Conservation (phyloP, 305 asterid species). For the Fraxinus platypoda region DNA sequence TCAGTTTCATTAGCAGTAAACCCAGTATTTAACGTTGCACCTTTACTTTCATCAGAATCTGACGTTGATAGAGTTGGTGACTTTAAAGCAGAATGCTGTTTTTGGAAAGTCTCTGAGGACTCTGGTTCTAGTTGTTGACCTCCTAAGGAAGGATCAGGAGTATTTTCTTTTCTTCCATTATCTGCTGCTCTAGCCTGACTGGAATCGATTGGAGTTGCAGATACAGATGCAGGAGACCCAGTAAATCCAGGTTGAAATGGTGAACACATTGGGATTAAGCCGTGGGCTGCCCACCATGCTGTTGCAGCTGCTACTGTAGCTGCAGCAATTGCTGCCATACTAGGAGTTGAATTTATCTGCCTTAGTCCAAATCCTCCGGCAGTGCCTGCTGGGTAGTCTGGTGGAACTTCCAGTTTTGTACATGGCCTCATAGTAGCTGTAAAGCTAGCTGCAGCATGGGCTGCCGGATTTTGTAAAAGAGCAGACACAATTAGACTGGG, state of each 20-base stretch:
- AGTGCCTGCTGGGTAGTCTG: constrained; percentile 33
- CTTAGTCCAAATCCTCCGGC: constrained; percentile 39
- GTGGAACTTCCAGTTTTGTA: constrained; percentile 45
- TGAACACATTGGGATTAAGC: constrained; percentile 76
- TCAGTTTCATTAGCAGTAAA: constrained; percentile 35
- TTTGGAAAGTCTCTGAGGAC: constrained; percentile 56
- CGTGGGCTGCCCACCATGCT: constrained; percentile 98
- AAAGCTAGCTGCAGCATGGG: constrained; percentile 53
- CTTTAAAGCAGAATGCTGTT: constrained; percentile 45
- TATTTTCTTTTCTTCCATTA: constrained; percentile 40
- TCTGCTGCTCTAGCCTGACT: constrained; percentile 37
- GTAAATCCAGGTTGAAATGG: constrained; percentile 64
- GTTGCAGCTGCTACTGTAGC: constrained; percentile 97
- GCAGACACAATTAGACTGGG: constrained; percentile 75
- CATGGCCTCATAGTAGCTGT: constrained; percentile 74
- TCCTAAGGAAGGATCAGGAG: constrained; percentile 40
- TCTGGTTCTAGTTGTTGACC: constrained; percentile 49
- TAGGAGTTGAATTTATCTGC: constrained; percentile 52
- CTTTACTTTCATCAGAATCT: constrained; percentile 61
- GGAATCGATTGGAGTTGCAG: constrained; percentile 41
- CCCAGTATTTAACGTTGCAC: constrained; percentile 39
- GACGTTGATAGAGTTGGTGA: constrained; percentile 47
- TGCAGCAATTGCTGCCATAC: constrained; percentile 74
- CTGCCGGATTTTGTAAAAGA: constrained; percentile 50
- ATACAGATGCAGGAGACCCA: constrained; percentile 46